Conservation (phyloP, 2,329 filamentous ascomycete genomes). For the Fusarium sp. region DNA sequence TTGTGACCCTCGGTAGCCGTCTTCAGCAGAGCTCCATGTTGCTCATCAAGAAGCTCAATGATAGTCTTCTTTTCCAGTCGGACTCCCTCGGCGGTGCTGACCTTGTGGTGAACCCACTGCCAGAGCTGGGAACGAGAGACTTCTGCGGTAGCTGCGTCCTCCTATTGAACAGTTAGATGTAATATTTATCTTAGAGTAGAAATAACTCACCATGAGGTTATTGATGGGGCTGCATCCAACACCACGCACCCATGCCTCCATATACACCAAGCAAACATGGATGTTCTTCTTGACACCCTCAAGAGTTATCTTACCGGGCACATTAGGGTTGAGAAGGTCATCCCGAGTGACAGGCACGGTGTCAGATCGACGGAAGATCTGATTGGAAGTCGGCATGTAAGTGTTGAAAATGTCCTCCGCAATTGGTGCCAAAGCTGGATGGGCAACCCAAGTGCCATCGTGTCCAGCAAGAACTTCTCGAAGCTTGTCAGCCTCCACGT, state of each 20-base stretch:
- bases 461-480: conserved; percentile 95
- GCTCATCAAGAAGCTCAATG: not conserved
- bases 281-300: conserved; percentile 97
- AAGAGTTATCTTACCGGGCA: conserved; percentile 91
- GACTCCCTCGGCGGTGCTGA: conserved; percentile 81
- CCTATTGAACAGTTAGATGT: conserved; percentile 49
- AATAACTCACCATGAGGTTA: conserved; percentile 76
- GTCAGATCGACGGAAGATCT: conserved; percentile 90
- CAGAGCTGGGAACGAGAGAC: conserved; percentile 94
- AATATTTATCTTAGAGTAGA: not conserved
- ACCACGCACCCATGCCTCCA: conserved; percentile 97
- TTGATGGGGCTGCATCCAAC: conserved; percentile 99
- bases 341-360: conserved; percentile 88
- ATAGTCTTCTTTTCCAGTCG: not conserved
- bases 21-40: not conserved
- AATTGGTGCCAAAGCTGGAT: conserved; percentile 90
- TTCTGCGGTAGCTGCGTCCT: conserved; percentile 97
- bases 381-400: conserved; percentile 98
- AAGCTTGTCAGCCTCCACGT: conserved; percentile 93
- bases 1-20: conserved; percentile 1
- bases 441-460: conserved; percentile 97
- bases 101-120: conserved; percentile 87
- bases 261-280: conserved; percentile 95
- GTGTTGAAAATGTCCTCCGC: conserved; percentile 96
- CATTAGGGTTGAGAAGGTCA: conserved; percentile 97